Evolutionary conservation across 768 basidiomycete species (phyloP).

Genomic region (Coprinopsis marcescibilis): DNA sequence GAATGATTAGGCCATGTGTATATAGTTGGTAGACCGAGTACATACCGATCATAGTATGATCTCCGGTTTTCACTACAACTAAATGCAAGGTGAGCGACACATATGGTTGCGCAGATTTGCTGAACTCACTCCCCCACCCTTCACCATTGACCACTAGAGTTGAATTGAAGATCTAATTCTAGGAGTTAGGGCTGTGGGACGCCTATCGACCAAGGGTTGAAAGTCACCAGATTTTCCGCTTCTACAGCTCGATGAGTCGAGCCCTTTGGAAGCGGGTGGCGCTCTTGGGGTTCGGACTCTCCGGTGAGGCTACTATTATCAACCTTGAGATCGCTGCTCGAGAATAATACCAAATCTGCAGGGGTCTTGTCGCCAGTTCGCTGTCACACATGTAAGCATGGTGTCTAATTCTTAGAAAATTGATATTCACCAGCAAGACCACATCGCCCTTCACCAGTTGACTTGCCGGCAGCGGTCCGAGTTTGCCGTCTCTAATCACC

Average conservation of each 20-base stretch:
- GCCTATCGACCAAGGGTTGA: background rate
- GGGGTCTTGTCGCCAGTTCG: conserved; percentile 68
- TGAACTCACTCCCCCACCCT: conserved; percentile 56
- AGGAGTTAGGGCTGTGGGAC: background rate
- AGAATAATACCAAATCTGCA: conserved; percentile 57
- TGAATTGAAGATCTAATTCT: conserved; percentile 57
- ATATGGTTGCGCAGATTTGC: background rate
- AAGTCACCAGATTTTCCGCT: conserved; percentile 54
- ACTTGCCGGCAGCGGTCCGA: conserved; percentile 51
- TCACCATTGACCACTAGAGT: conserved; percentile 69
- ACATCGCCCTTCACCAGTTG: conserved; percentile 63
- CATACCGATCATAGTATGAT: conserved; percentile 58
- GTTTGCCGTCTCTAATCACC: conserved; percentile 52
- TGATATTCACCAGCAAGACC: conserved; percentile 53
- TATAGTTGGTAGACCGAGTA: background rate
- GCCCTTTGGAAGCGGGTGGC: conserved; percentile 42
- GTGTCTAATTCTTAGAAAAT: background rate
- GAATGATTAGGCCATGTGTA: conserved; percentile 6
- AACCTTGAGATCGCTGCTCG: conserved; percentile 57
- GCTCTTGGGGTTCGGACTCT: conserved; percentile 66
- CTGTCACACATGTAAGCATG: conserved; percentile 22
- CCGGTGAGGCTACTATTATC: conserved; percentile 70
- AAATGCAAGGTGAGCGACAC: conserved; percentile 2
- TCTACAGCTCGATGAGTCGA: conserved; percentile 46
- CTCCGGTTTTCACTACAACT: conserved; percentile 65